Evolutionary conservation across 176 grass and related monocot genomes (phyloP).

Genomic region (Chrysopogon serrulatus): DNA sequence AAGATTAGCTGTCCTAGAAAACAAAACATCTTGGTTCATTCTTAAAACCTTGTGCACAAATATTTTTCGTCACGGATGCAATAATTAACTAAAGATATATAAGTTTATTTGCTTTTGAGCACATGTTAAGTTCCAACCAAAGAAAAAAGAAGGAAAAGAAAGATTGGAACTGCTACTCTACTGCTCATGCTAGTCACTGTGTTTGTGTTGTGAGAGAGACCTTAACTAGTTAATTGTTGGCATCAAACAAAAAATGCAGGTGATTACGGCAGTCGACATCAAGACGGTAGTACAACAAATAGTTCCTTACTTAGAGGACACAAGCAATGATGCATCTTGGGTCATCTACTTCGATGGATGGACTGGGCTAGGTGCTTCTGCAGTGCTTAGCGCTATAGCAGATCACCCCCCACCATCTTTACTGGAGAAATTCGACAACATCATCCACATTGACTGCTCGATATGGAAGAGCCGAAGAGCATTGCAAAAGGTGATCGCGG

Average conservation of each 20-base stretch:
- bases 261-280: rapidly evolving
- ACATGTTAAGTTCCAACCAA: no score
- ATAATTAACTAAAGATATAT: no score
- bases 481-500: background rate
- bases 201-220: background rate
- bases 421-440: background rate
- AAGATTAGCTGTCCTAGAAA: no score
- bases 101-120: no score
- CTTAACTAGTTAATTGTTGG: background rate
- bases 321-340: rapidly evolving
- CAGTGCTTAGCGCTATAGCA: background rate
- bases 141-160: no score
- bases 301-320: background rate
- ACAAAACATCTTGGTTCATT: no score
- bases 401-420: background rate
- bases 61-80: no score
- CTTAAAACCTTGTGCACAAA: no score
- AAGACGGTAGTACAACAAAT: rapidly evolving
- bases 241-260: background rate
- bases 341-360: background rate
- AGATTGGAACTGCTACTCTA: no score
- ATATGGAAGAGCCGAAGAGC: background rate
- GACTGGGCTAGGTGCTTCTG: background rate
- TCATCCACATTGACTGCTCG: background rate
- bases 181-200: no score